Evolutionary conservation across 164 flowering plant species (phyloP), one percentile per base, ranked within the genome.

Genomic region (Akebia trifoliata): DNA sequence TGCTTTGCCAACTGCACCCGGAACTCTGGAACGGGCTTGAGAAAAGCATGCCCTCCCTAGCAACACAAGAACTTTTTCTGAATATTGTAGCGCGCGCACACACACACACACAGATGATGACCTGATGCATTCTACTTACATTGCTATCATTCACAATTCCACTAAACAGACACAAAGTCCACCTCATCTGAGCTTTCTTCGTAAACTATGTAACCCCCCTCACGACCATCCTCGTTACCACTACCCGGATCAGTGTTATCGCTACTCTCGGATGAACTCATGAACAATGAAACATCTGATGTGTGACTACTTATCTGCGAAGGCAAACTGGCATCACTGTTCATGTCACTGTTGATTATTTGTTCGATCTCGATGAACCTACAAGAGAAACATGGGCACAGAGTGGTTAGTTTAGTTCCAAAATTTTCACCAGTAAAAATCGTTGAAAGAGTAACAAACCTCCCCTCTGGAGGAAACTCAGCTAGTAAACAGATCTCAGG

Each of bases 181-280:
- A 72, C 72, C 61, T 86, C 95, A 57, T 87, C 97, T 14, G 90
- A 85, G 65, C 87, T 84, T 54, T 80, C 95, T 59, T 80, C 87
- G 44, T 62, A 74, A 50, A 84, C 56, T 22, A 67, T 69, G 54
- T 57, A 71, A 44, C 71, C 47, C n/a, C 72, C 57, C 69, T 75
- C 78, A 20, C 54, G 78, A 45, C 68, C 64, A 67, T 89, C 91
- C 61, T 89, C 96, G 65, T 82, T 86, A 29, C 94, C 85, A 67
- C 90, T 85, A 38, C 88, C 81, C 60, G 69, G 86, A 69, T 87
- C 95, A 63, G 88, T 85, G 59, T 64, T 76, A 61, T 80, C 81
- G 73, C 87, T 83, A 74, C 85, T 77, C 48, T 87, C 97, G 1
- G 88, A 79, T 21, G 76, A 67, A 66, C 77, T 74, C 64, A 69